Evolutionary conservation across 1,139 yeast species (phyloP), one percentile per base, ranked within the genome.

Genomic region (Zygosaccharomyces pseudobailii): DNA sequence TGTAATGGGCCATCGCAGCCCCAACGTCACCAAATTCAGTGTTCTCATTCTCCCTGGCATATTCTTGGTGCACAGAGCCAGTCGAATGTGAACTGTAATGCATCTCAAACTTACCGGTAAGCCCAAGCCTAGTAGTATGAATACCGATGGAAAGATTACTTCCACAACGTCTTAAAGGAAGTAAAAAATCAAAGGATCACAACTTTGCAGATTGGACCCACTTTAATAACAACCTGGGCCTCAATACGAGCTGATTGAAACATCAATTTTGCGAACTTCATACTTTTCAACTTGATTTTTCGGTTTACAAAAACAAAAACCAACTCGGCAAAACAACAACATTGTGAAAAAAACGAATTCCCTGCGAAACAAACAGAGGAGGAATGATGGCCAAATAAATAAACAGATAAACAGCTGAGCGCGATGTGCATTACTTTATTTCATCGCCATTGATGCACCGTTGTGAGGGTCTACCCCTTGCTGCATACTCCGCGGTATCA

Each of bases 301-400:
- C 43, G 39, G 43, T 39, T 48, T 46, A 48, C 49, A 48, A 48
- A 48, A 48, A 48, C 47, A 33, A 48, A 45, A 45, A 43, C 40
- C 40, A 43, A 45, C 40, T 23, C 38, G 42, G 36, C 39, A 36
- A 40, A 43, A 38, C 38, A 27, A 42, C 45, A 48, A 38, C 41
- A 38, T 38, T 38, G 34, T 27, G 28, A 38, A 38, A 25, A 10
- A 13, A 17, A 28, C 23, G 32, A 25, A 28, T 9, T 13, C 17
- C 17, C 9, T 28, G 23, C 10, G 23, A 9, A 27, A 17, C 30
- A 17, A 37, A 37, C 7, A 35, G 27, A 35, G 17, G 19, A 10
- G 17, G 9, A 35, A 22, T 10, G 25, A 35, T 13, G 19, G 24
- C 13, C 10, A 10, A 35, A 17, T 40, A 21, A 32, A 33, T 20